Evolutionary conservation across 495 filamentous ascomycete species (phyloP).

Genomic region (Penicillium angulare): DNA sequence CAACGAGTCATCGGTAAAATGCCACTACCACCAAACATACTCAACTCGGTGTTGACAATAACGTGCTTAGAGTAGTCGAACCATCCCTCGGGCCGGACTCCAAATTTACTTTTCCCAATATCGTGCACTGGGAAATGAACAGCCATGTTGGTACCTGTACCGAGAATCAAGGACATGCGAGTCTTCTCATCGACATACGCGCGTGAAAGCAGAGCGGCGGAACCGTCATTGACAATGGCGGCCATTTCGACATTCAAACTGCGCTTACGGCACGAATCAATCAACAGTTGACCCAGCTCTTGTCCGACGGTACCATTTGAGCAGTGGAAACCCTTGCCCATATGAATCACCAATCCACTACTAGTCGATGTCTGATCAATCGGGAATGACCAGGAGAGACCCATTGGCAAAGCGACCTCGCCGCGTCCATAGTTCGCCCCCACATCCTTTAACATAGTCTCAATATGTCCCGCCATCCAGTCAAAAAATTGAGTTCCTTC

Average conservation of each 20-base stretch:
- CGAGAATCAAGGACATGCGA: slow-evolving; percentile 75
- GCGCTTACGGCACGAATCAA: slow-evolving; percentile 52
- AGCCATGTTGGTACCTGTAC: slow-evolving; percentile 85
- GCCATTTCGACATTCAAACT: slow-evolving; percentile 53
- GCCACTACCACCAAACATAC: slow-evolving; percentile 73
- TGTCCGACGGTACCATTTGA: slow-evolving; percentile 55
- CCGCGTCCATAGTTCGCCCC: slow-evolving; percentile 38
- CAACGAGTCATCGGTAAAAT: slow-evolving; percentile 69
- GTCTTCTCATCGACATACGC: slow-evolving; percentile 65
- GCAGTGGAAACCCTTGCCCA: slow-evolving; percentile 68
- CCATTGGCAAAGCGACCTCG: slow-evolving; percentile 49
- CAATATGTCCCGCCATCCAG: slow-evolving; percentile 64
- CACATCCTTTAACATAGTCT: slow-evolving; percentile 48
- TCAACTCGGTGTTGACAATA: slow-evolving; percentile 86
- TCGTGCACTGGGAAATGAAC: slow-evolving; percentile 63
- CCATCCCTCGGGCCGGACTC: slow-evolving; percentile 36
- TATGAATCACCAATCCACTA: slow-evolving; percentile 56
- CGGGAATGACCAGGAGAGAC: slow-evolving; percentile 69
- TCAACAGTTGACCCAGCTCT: slow-evolving; percentile 59
- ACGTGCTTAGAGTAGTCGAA: slow-evolving; percentile 58
- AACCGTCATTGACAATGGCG: slow-evolving; percentile 83
- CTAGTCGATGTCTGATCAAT: slow-evolving; percentile 62
- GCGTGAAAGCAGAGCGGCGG: slow-evolving; percentile 75
- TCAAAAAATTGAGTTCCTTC: slow-evolving; percentile 61
- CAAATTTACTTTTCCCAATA: slow-evolving; percentile 64